Base-by-base conservation (phyloP, 352 stramenopile genomes). In the Globisporangium lucens region DNA sequence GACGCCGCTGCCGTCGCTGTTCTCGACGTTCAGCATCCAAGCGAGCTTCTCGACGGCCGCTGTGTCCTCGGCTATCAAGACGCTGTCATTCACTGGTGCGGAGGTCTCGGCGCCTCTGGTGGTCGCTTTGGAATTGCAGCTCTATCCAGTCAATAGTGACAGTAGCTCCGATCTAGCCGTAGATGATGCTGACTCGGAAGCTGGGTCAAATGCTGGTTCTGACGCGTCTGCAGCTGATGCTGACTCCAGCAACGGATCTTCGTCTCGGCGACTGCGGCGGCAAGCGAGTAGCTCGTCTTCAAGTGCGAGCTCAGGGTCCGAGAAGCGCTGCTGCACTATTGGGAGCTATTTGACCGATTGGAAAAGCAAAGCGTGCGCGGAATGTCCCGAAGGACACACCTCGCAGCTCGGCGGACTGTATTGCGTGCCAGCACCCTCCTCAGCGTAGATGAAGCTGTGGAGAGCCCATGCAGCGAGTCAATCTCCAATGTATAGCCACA, bases 351-450 rank as follows among this genome's bases (percentile, higher is more conserved):
- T 61, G 29, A 46, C 55, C 30, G 30, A 41, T 17, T 61, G 30
- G 20, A 46, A 22, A 9, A 59, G 53, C 3, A 22, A 22, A 36
- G 3, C 29, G 17, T 41, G 53, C 8, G 29, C 53, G 10, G 53
- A 38, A 27, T 59, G 29, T 3, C 27, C 13, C 29, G 55, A 46
- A n/a, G 55, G 30, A 5, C 30, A 61, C 15, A 12, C 24, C 30
- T 43, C 55, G 55, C 30, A 61, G 55, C 55, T 61, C 55, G 20
- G 55, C 3, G 30, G 30, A 30, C 55, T 61, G 3, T 59, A 61
- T 20, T 46, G 55, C 55, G 20, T 36, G 4, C 5, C 53, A 35
- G n/a, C 53, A 24, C 20, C 30, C 1, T 43, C 55, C 24, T 61
- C 17, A 20, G n/a, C 20, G 29, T 41, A 46, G 30, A n/a, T 35